Evolutionary conservation across 768 basidiomycete species (phyloP).

Genomic region (Podaxis pistillaris): DNA sequence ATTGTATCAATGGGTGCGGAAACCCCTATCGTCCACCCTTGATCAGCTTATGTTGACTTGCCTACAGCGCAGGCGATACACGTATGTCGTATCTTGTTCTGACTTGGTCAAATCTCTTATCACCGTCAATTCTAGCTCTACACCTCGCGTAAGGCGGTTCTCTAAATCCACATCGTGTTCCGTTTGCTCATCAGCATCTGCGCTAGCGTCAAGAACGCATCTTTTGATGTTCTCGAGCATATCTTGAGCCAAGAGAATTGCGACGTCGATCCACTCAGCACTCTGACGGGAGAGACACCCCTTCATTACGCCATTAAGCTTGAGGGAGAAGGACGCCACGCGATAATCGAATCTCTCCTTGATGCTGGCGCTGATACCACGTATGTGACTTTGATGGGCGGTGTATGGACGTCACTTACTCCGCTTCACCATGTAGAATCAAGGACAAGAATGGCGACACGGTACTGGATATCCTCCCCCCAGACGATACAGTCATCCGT

Average conservation of each 20-base stretch:
- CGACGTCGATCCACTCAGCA: slow-evolving; percentile 80
- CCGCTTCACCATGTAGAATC: slow-evolving; percentile 43
- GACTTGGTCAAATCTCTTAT: neutral
- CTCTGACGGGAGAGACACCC: slow-evolving; percentile 68
- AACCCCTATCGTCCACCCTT: slow-evolving; percentile 9
- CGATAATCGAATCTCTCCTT: slow-evolving; percentile 61
- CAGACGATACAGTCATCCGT: slow-evolving; percentile 49
- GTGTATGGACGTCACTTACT: neutral
- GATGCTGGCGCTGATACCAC: slow-evolving; percentile 77
- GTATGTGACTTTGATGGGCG: slow-evolving; percentile 34
- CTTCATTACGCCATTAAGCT: slow-evolving; percentile 71
- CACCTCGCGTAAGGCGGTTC: slow-evolving; percentile 18
- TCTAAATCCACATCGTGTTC: neutral
- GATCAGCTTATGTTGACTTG: neutral
- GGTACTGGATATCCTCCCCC: slow-evolving; percentile 52
- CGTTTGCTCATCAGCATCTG: slow-evolving; percentile 26
- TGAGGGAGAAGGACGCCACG: slow-evolving; percentile 49
- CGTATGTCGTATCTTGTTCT: slow-evolving; percentile 41
- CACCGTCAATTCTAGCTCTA: slow-evolving; percentile 18
- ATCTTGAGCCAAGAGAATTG: slow-evolving; percentile 73
- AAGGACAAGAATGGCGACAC: slow-evolving; percentile 68
- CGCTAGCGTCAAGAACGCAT: slow-evolving; percentile 52
- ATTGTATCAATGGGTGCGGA: slow-evolving; percentile 75
- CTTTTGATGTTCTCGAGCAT: slow-evolving; percentile 63
- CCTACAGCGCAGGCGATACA: slow-evolving; percentile 68